These are phyloP conservation scores for Malus asiatica DNA, from an alignment of 306 rosid genomes.

Conservation along the genomic window DNA sequence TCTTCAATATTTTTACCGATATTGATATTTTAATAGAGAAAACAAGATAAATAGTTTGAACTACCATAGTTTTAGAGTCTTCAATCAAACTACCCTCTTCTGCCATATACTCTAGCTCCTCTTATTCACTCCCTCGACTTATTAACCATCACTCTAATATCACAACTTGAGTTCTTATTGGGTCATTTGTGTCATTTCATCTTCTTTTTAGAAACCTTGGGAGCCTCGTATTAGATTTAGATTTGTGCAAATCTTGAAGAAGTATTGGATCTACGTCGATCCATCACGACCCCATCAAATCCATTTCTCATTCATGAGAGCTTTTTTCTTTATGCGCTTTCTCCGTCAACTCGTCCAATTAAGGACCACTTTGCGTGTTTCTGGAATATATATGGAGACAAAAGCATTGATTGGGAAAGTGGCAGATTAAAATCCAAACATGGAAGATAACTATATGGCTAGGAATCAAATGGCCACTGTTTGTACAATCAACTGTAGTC, in stretches of 20 bases:
- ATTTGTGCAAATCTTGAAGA: not conserved
- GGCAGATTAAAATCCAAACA: not conserved
- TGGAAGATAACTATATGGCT: not conserved
- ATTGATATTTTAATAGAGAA: too few relatives aligned
- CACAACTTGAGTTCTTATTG: too few relatives aligned
- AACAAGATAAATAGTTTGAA: not conserved
- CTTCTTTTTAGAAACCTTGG: not conserved
- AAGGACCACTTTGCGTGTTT: not conserved
- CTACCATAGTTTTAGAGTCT: not conserved
- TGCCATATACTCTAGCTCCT: not conserved
- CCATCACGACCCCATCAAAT: conserved; percentile 5
- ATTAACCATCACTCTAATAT: not conserved
- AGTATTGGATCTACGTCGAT: not conserved
- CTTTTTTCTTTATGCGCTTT: not conserved
- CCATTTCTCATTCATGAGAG: not conserved
- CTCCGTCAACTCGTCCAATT: not conserved
- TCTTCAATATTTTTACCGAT: too few relatives aligned
- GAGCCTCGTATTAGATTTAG: not conserved
- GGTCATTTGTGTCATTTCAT: not conserved
- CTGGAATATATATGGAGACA: not conserved
- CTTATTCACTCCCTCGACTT: not conserved
- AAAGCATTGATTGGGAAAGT: conserved; percentile 1
- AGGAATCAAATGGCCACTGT: not conserved
- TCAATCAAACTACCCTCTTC: not conserved
- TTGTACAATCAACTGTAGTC: not conserved